Conservation (phyloP, 2,329 filamentous ascomycete genomes). For the Rutstroemia sydowiana region DNA sequence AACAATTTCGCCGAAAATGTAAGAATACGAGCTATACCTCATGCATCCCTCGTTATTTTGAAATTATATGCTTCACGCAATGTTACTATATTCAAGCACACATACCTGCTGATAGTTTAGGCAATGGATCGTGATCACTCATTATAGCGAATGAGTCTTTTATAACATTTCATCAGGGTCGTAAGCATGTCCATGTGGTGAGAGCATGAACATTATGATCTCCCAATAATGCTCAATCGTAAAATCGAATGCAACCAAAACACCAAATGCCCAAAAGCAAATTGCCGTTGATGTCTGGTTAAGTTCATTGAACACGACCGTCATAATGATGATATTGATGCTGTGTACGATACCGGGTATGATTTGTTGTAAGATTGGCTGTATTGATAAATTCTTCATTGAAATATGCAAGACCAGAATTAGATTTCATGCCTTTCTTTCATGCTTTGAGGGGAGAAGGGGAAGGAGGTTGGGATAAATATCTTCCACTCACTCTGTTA, state of each 20-base stretch:
- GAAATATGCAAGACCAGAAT: neutral
- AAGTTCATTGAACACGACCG: too few species aligned
- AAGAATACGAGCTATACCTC: neutral
- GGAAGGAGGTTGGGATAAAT: constrained; percentile 1
- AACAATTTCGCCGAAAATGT: neutral
- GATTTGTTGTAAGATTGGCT: neutral
- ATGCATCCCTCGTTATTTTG: neutral
- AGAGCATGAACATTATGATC: neutral
- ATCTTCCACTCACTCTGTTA: constrained; percentile 1
- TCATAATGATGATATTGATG: too few species aligned
- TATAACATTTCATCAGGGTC: neutral
- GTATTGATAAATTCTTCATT: neutral
- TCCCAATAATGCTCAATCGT: neutral
- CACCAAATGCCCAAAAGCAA: neutral
- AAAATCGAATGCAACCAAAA: neutral
- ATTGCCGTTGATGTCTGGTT: neutral
- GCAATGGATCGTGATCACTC: neutral
- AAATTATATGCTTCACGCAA: neutral
- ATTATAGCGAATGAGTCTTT: neutral
- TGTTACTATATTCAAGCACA: neutral
- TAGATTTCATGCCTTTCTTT: neutral
- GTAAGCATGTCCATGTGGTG: neutral
- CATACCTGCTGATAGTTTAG: constrained; percentile 3
- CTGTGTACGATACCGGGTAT: neutral
- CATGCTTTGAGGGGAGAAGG: neutral